Evolutionary conservation across 1,284 basidiomycete genomes (phyloP).

Genomic region (Jaminaea rosea): DNA sequence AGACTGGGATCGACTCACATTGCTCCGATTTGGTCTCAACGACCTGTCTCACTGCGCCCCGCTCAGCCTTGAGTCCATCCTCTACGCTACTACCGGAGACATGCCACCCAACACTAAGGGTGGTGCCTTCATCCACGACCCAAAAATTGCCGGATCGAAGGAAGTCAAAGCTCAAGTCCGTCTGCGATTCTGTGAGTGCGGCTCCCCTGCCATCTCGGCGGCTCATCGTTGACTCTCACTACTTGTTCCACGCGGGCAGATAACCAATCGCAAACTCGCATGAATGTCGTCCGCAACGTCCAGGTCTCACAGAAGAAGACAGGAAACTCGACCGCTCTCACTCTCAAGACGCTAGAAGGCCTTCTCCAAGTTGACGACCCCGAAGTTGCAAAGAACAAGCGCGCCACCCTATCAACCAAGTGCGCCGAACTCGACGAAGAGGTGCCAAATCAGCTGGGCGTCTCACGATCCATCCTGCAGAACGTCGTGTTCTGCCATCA

Average conservation of each 20-base stretch:
- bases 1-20: background rate
- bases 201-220: too few relatives aligned
- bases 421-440: slow-evolving; percentile 77
- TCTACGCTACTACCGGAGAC: slow-evolving; percentile 96
- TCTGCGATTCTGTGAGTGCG: slow-evolving; percentile 80
- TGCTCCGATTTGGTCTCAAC: background rate
- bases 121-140: slow-evolving; percentile 95
- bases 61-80: slow-evolving; percentile 97
- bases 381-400: slow-evolving; percentile 61
- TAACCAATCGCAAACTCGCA: slow-evolving; percentile 64
- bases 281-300: slow-evolving; percentile 87
- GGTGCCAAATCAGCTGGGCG: slow-evolving; percentile 73
- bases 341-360: slow-evolving; percentile 96
- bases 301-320: slow-evolving; percentile 74
- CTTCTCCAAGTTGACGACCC: slow-evolving; percentile 68
- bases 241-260: too few relatives aligned
- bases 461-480: slow-evolving; percentile 90
- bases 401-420: slow-evolving; percentile 36
- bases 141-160: slow-evolving; percentile 94
- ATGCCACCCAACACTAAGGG: slow-evolving; percentile 95
- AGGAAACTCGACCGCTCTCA: slow-evolving; percentile 59
- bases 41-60: slow-evolving; percentile 22
- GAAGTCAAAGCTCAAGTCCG: slow-evolving; percentile 98
- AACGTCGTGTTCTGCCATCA: slow-evolving; percentile 99
- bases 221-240: too few relatives aligned